Conservation (phyloP, 176 grass and related monocot genomes). For the Thinopyrum elongatum region DNA sequence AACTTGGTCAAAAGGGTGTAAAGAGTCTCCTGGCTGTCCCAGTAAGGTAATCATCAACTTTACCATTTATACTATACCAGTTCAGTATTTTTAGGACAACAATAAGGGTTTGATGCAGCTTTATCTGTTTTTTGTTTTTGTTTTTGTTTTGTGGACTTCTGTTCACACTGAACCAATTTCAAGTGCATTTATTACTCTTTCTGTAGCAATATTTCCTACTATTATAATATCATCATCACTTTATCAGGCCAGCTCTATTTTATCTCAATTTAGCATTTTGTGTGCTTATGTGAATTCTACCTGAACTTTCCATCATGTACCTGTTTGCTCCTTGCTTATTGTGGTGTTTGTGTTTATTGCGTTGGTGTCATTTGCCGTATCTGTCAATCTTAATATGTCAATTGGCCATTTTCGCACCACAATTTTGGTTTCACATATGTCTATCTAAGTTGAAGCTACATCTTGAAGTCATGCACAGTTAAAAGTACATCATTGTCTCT, state of each 20-base stretch:
- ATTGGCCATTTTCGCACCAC: neutral
- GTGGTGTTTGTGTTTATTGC: neutral
- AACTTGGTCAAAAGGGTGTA: slow-evolving; percentile 86
- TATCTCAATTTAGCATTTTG: slow-evolving; percentile 1
- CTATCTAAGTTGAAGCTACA: neutral
- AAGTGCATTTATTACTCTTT: neutral
- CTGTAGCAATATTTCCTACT: slow-evolving; percentile 16
- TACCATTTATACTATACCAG: neutral
- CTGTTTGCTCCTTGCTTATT: neutral
- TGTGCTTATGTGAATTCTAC: neutral
- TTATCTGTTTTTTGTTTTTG: neutral
- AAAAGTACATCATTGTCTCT: neutral
- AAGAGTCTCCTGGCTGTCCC: slow-evolving; percentile 94
- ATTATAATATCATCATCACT: neutral
- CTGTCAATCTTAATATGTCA: neutral
- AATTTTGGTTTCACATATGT: neutral
- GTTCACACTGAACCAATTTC: neutral
- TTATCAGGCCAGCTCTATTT: neutral
- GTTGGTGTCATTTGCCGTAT: neutral
- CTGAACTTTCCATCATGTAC: neutral
- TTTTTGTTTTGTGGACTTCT: neutral
- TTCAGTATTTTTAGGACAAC: neutral
- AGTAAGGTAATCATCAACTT: slow-evolving; percentile 64
- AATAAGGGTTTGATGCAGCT: neutral
- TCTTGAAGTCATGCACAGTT: neutral